Base-by-base conservation (phyloP, 2,329 filamentous ascomycete genomes). In the Chaetomium globosum region DNA sequence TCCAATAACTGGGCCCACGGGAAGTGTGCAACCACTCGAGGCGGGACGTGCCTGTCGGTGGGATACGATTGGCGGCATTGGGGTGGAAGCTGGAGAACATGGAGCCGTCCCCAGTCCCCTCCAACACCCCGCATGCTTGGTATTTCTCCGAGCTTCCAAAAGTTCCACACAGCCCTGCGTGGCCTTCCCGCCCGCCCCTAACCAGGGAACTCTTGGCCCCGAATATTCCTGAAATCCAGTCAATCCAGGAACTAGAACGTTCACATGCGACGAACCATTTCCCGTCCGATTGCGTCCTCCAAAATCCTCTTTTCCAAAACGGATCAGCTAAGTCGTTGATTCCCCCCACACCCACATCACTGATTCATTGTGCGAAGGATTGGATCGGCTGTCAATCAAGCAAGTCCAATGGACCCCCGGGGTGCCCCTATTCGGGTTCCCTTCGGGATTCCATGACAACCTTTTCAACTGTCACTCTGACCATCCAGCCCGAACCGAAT, bases 371-470 rank as follows among this genome's bases (percentile, higher is more conserved):
- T 30, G 21, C 30, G 21, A 8, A 31, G 51, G 51, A 28, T 28
- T 19, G 16, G 21, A 26, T 26, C 23, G 51, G n/a, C 31, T 16
- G 30, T 12, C 23, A 13, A 33, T 48, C 39, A 12, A 21, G n/a
- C 12, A 26, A 48, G 1, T 43, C 1, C 12, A 58, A 46, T n/a
- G n/a, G n/a, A n/a, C 58, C 65, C 57, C 28, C 3, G 65, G 65
- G 43, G 65, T 64, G 61, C 13, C 21, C 19, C 33, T 64, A 66
- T 36, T 66, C 65, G 65, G 60, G 61, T 52, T 59, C 57, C 31
- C 26, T 55, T 59, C 48, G 55, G 33, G n/a, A 28, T 28, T 12
- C 12, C 9, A 36, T 10, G 8, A 13, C 53, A 16, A 55, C 53
- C 30, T 10, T 36, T 52, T 26, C 21, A 52, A 52, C 21, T 28